Percentiles rank a stretch among this genome's conserved stretches.
Evolutionary conservation across 768 basidiomycete genomes (phyloP).

Genomic region (Collybia mongolica): DNA sequence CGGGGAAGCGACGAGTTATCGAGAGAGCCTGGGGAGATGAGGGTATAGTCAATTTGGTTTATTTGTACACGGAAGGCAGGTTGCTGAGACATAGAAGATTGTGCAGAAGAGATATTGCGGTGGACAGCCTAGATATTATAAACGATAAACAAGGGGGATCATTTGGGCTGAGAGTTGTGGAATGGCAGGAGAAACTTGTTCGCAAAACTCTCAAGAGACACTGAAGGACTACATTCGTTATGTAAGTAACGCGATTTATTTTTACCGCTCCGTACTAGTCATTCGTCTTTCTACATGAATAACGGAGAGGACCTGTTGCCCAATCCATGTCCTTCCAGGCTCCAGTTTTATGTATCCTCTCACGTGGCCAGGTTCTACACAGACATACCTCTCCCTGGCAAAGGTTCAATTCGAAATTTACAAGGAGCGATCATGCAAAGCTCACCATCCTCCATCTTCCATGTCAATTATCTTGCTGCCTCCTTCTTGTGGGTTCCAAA

Average conservation of each 20-base stretch:
- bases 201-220: too few species aligned
- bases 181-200: too few species aligned
- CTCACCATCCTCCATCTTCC: constrained; percentile 86
- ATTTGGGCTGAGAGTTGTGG: too few species aligned
- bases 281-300: constrained; percentile 1
- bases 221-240: too few species aligned
- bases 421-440: constrained; percentile 4
- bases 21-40: constrained; percentile 57
- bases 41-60: constrained; percentile 63
- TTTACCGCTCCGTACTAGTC: background rate
- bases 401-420: background rate
- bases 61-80: constrained; percentile 40
- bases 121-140: too few species aligned
- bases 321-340: constrained; percentile 72
- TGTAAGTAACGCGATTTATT: too few species aligned
- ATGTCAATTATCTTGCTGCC: constrained; percentile 84
- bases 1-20: constrained; percentile 61
- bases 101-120: too few species aligned
- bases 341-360: constrained; percentile 64
- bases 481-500: constrained; percentile 89
- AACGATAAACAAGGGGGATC: too few species aligned
- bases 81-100: constrained; percentile 8
- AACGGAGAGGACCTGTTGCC: constrained; percentile 63
- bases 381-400: constrained; percentile 77
- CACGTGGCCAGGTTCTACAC: constrained; percentile 90